phyloP scores from a whole-genome alignment of 2,329 filamentous ascomycete species.

The Sclerotinia glacialis region DNA sequence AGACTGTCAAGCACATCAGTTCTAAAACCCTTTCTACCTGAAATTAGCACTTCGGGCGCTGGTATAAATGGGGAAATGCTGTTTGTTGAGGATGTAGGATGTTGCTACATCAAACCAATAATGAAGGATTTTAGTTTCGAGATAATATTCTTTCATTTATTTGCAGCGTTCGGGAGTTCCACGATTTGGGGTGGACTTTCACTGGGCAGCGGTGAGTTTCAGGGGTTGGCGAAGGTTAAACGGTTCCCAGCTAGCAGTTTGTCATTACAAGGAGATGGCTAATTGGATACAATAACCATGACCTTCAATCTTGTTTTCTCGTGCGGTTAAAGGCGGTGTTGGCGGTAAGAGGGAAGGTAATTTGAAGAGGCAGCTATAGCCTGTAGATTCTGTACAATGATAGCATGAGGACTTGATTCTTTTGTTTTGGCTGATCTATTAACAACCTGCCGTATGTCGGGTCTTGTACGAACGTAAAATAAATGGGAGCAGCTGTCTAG shows the following conservation, averaged over 20 bases:
- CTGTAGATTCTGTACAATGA: background rate
- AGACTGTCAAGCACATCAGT: conserved; percentile 8
- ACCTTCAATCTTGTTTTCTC: conserved; percentile 12
- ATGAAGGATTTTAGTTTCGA: conserved; percentile 14
- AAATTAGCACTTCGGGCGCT: conserved; percentile 11
- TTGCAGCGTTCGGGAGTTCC: conserved; percentile 15
- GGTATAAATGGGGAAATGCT: conserved; percentile 7
- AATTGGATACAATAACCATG: background rate
- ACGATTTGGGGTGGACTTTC: conserved; percentile 6
- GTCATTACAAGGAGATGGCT: conserved; percentile 14
- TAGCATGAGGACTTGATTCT: background rate
- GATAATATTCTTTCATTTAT: conserved; percentile 11
- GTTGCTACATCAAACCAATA: conserved; percentile 10
- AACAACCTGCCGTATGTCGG: conserved; percentile 4
- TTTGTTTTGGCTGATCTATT: conserved; percentile 2
- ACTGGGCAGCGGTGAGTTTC: conserved; percentile 17
- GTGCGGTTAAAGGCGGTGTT: conserved; percentile 6
- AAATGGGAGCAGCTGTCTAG: background rate
- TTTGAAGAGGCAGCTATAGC: conserved; percentile 2
- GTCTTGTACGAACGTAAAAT: background rate
- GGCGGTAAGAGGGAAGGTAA: conserved; percentile 9
- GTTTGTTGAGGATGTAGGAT: conserved; percentile 1
- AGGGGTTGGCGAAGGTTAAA: conserved; percentile 16
- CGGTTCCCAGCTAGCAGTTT: conserved; percentile 11
- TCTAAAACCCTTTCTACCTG: background rate